Evolutionary conservation across 805 yeast species (phyloP), one percentile per base, ranked within the genome.

Genomic region (Cyberlindnera euphorbiae): DNA sequence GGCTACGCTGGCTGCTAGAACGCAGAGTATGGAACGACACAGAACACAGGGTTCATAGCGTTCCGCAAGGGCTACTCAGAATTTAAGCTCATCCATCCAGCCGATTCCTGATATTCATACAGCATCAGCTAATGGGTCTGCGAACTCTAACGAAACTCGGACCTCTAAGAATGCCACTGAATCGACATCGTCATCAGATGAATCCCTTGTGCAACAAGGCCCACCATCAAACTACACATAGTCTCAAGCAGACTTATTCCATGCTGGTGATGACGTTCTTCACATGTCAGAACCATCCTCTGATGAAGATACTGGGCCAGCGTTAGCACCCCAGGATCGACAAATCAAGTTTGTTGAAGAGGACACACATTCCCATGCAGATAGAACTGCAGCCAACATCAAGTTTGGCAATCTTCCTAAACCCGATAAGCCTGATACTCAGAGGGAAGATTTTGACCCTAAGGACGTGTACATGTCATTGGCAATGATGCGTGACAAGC

Each of bases 391-490:
- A 7, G 7, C 17, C 16, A 42, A 42, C 14, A 53, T 53, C 35
- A 48, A 39, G 28, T 53, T 54, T 37, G 53, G 41, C 11, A 50
- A 46, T 6, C 21, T 47, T 8, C 58, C 56, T 5, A 48, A 56
- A 52, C 39, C 43, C 5, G 52, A 15, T 2, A 26, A 18, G 9
- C 7, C 22, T n/a, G n/a, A n/a, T 8, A 49, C 53, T 4, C 53
- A 53, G 31, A 42, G 48, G 42, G 64, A 60, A n/a, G 74, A 78
- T 16, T 64, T 84, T 10, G 79, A 82, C 23, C 95, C 96, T 2
- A 75, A 82, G 32, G 96, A 89, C 53, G 80, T 88, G 77, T 81
- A 69, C 55, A 69, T 81, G 64, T 87, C 96, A 4, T 82, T 88
- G 47, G 79, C 87, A 28, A 78, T 88, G 80, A 64, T 89, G 63